Evolutionary conservation across 768 basidiomycete genomes (phyloP).

Genomic region (Glaciozyma antarctica): DNA sequence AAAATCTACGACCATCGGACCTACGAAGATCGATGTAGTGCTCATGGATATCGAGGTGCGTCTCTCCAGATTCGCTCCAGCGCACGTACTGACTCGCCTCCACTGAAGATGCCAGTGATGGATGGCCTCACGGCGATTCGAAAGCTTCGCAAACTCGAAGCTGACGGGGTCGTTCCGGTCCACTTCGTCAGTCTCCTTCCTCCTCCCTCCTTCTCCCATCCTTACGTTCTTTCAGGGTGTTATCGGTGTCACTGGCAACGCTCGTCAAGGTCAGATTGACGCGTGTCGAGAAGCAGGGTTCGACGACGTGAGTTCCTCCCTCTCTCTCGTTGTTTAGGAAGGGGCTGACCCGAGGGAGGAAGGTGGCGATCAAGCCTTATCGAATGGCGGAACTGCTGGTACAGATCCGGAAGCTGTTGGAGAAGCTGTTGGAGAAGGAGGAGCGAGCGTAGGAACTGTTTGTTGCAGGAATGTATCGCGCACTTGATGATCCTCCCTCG

Average conservation of each 20-base stretch:
- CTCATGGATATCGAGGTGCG: constrained; percentile 6
- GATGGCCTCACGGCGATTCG: background rate
- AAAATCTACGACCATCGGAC: too few relatives aligned
- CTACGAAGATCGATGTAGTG: background rate
- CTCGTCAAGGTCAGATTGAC: constrained; percentile 1
- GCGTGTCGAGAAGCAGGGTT: constrained; percentile 13
- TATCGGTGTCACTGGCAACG: constrained; percentile 26
- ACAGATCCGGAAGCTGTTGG: too few relatives aligned
- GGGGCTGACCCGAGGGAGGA: too few relatives aligned
- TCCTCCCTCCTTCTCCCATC: background rate
- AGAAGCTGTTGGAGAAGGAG: too few relatives aligned
- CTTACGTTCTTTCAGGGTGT: constrained; percentile 10
- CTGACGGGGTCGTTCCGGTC: background rate
- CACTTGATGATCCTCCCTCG: too few relatives aligned
- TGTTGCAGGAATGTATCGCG: too few relatives aligned
- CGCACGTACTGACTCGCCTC: background rate
- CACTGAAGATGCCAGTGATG: constrained; percentile 21
- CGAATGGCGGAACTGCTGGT: too few relatives aligned
- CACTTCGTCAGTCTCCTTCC: constrained; percentile 13
- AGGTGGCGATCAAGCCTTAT: too few relatives aligned
- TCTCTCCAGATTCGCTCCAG: background rate
- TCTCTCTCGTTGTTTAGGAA: too few relatives aligned
- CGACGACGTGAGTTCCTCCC: constrained; percentile 5
- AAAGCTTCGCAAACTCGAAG: background rate
- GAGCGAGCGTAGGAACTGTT: background rate